Conservation (phyloP, 495 filamentous ascomycete genomes). For the Hypomontagnella monticulosa region DNA sequence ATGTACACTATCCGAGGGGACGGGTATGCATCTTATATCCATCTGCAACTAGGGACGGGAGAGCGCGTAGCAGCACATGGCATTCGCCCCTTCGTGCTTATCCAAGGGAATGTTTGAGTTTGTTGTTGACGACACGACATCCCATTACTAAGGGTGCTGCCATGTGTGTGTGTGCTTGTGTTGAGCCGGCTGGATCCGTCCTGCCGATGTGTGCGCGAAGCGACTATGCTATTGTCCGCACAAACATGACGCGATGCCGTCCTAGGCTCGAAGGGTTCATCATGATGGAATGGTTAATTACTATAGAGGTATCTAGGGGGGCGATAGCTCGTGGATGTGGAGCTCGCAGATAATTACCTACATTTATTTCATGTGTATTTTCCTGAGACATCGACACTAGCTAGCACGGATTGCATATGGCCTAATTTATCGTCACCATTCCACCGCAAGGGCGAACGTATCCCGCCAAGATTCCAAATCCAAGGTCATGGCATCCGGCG, state of each 20-base stretch:
- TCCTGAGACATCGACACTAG: background rate
- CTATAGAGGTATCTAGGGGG: slow-evolving; percentile 10
- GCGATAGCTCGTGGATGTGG: slow-evolving; percentile 4
- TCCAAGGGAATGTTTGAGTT: slow-evolving; percentile 22
- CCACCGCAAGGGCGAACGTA: background rate
- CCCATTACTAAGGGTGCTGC: slow-evolving; percentile 1
- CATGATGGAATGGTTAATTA: slow-evolving; percentile 13
- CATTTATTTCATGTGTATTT: background rate
- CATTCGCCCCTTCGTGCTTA: background rate
- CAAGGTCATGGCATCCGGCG: slow-evolving; percentile 18
- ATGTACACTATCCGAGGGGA: background rate
- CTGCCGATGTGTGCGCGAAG: slow-evolving; percentile 4
- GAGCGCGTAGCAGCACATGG: background rate
- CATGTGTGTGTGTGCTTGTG: too few relatives aligned
- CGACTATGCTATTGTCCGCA: background rate
- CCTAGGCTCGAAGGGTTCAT: background rate
- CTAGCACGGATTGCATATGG: too few relatives aligned
- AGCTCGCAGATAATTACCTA: background rate
- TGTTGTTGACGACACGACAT: slow-evolving; percentile 39
- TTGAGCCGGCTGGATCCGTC: background rate
- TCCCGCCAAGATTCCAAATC: slow-evolving; percentile 14
- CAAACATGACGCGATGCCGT: slow-evolving; percentile 26
- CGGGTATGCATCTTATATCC: slow-evolving; percentile 20
- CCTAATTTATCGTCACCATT: slow-evolving; percentile 26
- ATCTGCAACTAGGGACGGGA: background rate